Percentiles rank a stretch among this genome's conserved stretches.
Conservation (phyloP, 2,329 filamentous ascomycete genomes). For the Monilinia polystroma region DNA sequence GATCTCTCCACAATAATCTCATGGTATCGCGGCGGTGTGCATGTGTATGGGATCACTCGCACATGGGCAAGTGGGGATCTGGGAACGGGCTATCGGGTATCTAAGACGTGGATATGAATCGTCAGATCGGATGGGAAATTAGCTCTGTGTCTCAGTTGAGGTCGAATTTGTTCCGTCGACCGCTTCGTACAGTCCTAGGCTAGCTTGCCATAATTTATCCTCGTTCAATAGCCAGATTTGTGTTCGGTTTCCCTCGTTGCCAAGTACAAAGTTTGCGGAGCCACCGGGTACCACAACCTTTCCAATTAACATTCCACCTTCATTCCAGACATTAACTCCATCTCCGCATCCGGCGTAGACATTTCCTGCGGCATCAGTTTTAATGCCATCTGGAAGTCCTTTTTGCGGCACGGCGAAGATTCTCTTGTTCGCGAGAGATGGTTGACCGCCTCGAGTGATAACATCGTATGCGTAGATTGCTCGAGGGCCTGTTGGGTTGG, state of each 20-base stretch:
- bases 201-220: slow-evolving; percentile 27
- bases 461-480: slow-evolving; percentile 33
- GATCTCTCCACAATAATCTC: not conserved
- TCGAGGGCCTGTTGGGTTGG: slow-evolving; percentile 44
- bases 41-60: too few relatives aligned
- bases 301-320: slow-evolving; percentile 49
- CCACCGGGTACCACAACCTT: slow-evolving; percentile 49
- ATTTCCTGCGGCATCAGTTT: slow-evolving; percentile 52
- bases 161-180: too few relatives aligned
- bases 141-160: too few relatives aligned
- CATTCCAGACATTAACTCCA: slow-evolving; percentile 54
- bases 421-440: slow-evolving; percentile 25
- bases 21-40: not conserved
- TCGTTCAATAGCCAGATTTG: slow-evolving; percentile 30
- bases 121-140: too few relatives aligned
- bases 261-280: slow-evolving; percentile 27
- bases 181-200: not conserved
- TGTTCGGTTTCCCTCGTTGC: slow-evolving; percentile 17
- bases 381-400: slow-evolving; percentile 58
- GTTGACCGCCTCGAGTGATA: slow-evolving; percentile 25
- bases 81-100: too few relatives aligned
- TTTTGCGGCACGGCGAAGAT: slow-evolving; percentile 55
- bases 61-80: too few relatives aligned
- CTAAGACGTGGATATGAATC: too few relatives aligned
- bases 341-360: slow-evolving; percentile 55